phyloP scores from a whole-genome alignment of 441 rosid species.

The Euphorbia schlechtendalii region DNA sequence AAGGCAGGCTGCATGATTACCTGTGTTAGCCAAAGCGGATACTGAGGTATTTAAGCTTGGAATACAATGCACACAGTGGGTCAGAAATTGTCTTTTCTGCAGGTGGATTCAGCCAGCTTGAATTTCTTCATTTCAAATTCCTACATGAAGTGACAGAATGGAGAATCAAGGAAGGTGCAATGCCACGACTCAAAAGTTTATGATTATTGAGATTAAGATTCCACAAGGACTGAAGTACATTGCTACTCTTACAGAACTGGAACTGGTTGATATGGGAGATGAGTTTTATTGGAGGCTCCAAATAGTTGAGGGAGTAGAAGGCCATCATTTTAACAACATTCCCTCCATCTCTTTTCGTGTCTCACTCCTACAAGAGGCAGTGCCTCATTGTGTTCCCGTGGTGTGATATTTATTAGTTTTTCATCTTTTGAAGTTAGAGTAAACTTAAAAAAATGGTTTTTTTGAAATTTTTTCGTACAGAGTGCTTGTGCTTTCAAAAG shows the following conservation, averaged over 20 bases:
- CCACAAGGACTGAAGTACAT: conserved; percentile 9
- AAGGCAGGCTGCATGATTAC: too few relatives aligned
- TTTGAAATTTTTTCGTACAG: too few relatives aligned
- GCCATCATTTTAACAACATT: conserved; percentile 8
- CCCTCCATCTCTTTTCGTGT: not conserved
- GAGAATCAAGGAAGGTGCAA: conserved; percentile 12
- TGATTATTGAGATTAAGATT: not conserved
- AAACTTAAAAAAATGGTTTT: too few relatives aligned
- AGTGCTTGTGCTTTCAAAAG: too few relatives aligned
- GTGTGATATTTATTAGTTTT: too few relatives aligned
- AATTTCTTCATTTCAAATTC: not conserved
- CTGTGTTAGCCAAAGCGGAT: too few relatives aligned
- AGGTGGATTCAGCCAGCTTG: not conserved
- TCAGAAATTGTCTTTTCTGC: not conserved
- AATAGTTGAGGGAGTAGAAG: not conserved
- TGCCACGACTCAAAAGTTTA: conserved; percentile 7
- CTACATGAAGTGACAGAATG: not conserved
- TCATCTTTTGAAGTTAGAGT: too few relatives aligned
- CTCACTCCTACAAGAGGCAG: too few relatives aligned
- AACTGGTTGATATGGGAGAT: not conserved
- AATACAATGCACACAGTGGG: not conserved
- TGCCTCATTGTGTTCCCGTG: too few relatives aligned
- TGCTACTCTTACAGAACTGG: conserved; percentile 5
- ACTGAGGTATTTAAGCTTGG: not conserved
- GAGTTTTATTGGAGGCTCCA: not conserved